Evolutionary conservation across 1,139 yeast species (phyloP), one percentile per base, ranked within the genome.

Genomic region (Geotrichum carabidarum): DNA sequence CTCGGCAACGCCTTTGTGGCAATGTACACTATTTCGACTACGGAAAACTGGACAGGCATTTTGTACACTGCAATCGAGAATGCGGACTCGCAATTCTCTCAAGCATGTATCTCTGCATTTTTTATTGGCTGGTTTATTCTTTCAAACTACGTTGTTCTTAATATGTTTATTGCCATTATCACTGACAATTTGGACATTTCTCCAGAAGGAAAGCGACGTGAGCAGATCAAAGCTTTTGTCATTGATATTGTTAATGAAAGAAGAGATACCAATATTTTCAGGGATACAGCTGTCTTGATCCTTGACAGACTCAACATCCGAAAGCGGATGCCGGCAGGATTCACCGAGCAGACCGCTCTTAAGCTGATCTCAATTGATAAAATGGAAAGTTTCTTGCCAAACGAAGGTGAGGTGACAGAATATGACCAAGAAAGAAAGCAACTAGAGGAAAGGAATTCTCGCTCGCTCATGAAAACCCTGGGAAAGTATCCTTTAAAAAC

Each of bases 101-200:
- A 64, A 0, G 68, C 65, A 1, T 66, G 67, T 48, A 63, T 64
- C 30, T 82, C 90, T 0, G 74, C 84, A 0, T 75, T 87, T 54
- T 69, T 91, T 44, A 80, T 89, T 48, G 71, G 78, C 0, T 93
- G 99, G 99, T 89, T 91, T 64, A 76, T 88, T 50, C 73, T 90
- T 50, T 85, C 97, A 6, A 88, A 88, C 69, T 83, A 86, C 68
- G 80, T 93, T 45, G 74, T 91, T 11, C 72, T 91, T 71, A 90
- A 88, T 67, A 81, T 91, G 78, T 93, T 91, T 80, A 86, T 93
- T 77, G 97, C 96, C 55, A 86, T 91, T 42, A 89, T 91, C 63
- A 89, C 95, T 0, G 83, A 83, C 60, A 84, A 93, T 53, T 79
- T 93, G 66, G 89, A 83, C 56, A 83, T 86, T 0, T 78, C 87